Evolutionary conservation across 805 yeast genomes (phyloP).

Genomic region (Yarrowia yakushimensis): DNA sequence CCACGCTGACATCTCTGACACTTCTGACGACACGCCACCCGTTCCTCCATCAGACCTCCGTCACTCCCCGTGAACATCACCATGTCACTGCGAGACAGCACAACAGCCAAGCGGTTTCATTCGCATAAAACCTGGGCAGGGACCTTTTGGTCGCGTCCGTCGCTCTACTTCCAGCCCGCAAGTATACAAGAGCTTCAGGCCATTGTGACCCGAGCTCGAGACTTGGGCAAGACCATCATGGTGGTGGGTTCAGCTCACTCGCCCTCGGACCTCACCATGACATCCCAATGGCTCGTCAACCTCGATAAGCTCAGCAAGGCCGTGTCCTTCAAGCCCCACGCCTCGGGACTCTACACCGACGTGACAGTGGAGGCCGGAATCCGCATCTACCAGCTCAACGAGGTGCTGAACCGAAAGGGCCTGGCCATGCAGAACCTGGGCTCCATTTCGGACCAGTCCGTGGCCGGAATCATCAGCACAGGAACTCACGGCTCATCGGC

Average conservation of each 20-base stretch:
- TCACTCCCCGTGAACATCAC: not conserved
- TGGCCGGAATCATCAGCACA: constrained; percentile 94
- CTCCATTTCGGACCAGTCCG: constrained; percentile 86
- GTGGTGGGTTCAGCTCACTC: constrained; percentile 94
- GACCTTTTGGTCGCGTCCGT: constrained; percentile 75
- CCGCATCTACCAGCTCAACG: constrained; percentile 70
- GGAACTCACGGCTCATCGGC: constrained; percentile 97
- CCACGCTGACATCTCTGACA: not conserved
- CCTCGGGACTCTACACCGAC: constrained; percentile 57
- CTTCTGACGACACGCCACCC: not conserved
- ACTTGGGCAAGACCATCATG: constrained; percentile 61
- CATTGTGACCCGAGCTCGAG: constrained; percentile 64
- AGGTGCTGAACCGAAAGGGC: constrained; percentile 55
- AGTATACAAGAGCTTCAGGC: constrained; percentile 62
- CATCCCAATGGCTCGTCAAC: constrained; percentile 82
- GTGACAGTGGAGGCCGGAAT: constrained; percentile 94
- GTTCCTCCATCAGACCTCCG: not conserved
- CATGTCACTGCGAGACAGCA: constrained; percentile 7
- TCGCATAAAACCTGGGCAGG: constrained; percentile 83
- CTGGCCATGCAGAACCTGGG: constrained; percentile 89
- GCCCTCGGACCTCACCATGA: constrained; percentile 87
- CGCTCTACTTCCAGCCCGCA: constrained; percentile 73
- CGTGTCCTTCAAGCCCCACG: constrained; percentile 34
- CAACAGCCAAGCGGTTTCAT: constrained; percentile 21
- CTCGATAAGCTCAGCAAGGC: constrained; percentile 71